A percentile compares a stretch with the other conserved stretches of the same genome.
Evolutionary conservation across 306 rosid genomes (phyloP).

Genomic region (Arachis hypogaea): DNA sequence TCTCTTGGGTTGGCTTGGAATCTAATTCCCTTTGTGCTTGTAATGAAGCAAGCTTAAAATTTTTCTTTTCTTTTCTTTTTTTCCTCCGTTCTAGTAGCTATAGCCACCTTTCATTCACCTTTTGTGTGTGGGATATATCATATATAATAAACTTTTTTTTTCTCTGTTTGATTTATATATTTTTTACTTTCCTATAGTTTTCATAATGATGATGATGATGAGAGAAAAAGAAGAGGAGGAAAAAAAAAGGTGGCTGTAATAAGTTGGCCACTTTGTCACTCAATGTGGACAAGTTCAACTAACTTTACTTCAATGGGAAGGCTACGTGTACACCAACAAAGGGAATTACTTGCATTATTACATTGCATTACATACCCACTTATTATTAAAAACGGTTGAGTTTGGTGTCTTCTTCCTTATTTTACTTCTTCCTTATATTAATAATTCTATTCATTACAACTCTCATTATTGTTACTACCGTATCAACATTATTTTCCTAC

Average conservation of each 20-base stretch:
- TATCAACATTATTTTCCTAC: conserved; percentile 27
- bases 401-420: conserved; percentile 41
- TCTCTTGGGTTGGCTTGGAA: conserved; percentile 44
- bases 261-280: conserved; percentile 89
- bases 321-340: conserved; percentile 58
- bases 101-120: conserved; percentile 53
- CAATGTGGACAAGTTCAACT: conserved; percentile 79
- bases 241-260: neutral
- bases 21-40: conserved; percentile 52
- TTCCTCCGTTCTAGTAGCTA: conserved; percentile 36
- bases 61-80: no score
- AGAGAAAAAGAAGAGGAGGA: conserved; percentile 41
- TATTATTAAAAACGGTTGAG: conserved; percentile 48
- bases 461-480: conserved; percentile 28
- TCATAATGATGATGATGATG: conserved; percentile 52
- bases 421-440: conserved; percentile 27
- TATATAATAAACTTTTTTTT: no score
- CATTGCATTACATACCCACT: conserved; percentile 28
- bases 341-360: conserved; percentile 8
- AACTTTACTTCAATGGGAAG: conserved; percentile 97
- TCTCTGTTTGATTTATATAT: conserved; percentile 28
- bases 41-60: conserved; percentile 30
- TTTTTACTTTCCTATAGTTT: conserved; percentile 44
- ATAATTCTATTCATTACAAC: conserved; percentile 34
- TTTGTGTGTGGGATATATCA: conserved; percentile 47